Evolutionary conservation across 2,329 filamentous ascomycete genomes (phyloP).

Genomic region (Xylaria digitata): DNA sequence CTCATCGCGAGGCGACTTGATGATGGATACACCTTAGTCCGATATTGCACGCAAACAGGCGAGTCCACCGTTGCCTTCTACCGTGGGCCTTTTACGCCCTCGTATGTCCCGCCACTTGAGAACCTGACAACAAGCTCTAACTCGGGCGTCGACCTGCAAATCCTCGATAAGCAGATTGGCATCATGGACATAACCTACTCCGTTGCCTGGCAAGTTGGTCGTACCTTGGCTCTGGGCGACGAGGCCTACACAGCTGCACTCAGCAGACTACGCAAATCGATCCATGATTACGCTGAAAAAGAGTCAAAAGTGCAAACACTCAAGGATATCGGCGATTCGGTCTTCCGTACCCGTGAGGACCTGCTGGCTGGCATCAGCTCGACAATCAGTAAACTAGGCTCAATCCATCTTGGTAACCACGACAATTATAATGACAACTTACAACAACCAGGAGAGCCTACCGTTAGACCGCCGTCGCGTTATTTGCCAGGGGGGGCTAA

Average conservation of each 20-base stretch:
- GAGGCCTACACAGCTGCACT: constrained; percentile 36
- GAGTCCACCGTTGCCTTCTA: constrained; percentile 54
- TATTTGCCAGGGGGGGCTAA: constrained; percentile 27
- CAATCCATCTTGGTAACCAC: constrained; percentile 11
- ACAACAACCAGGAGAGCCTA: neutral
- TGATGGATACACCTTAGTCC: constrained; percentile 55
- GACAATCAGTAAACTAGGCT: neutral
- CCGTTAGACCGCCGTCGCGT: too few species aligned
- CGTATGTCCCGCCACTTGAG: constrained; percentile 29
- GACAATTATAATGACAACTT: constrained; percentile 2
- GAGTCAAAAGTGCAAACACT: constrained; percentile 5
- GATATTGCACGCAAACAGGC: constrained; percentile 54
- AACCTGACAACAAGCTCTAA: constrained; percentile 47
- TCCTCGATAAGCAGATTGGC: constrained; percentile 53
- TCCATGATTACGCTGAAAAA: constrained; percentile 30
- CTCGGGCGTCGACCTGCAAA: constrained; percentile 52
- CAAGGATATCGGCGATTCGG: neutral
- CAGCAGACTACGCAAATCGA: constrained; percentile 38
- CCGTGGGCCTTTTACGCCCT: constrained; percentile 51
- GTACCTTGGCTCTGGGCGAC: constrained; percentile 53
- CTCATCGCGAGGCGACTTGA: constrained; percentile 40
- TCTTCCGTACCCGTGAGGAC: constrained; percentile 9
- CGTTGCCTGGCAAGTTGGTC: constrained; percentile 57
- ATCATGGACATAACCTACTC: constrained; percentile 60
- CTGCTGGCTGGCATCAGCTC: neutral